phyloP scores from a whole-genome alignment of 139 green algal genomes.

The Pleodorina starrii region DNA sequence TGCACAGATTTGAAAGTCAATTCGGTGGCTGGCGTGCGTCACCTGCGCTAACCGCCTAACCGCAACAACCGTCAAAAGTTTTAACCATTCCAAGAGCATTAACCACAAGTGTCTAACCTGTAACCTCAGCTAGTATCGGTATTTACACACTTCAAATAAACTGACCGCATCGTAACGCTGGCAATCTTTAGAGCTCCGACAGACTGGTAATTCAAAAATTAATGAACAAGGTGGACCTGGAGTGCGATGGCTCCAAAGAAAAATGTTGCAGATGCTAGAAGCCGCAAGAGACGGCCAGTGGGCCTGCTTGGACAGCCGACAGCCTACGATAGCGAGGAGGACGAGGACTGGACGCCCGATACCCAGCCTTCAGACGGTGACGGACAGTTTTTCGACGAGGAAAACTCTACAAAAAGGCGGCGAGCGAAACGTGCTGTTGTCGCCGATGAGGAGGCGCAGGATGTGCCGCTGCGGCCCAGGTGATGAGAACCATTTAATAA shows the following conservation, averaged over 20 bases:
- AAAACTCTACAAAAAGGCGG: not conserved
- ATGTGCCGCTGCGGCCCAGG: not conserved
- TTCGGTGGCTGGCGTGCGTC: too few species aligned
- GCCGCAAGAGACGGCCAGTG: not conserved
- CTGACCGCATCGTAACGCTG: too few species aligned
- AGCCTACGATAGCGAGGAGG: conserved; percentile 30
- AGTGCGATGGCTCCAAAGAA: conserved; percentile 29
- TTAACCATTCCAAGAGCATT: too few species aligned
- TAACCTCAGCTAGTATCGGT: too few species aligned
- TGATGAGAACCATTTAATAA: not conserved
- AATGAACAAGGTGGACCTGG: too few species aligned
- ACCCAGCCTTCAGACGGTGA: not conserved
- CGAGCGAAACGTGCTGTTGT: not conserved
- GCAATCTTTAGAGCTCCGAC: too few species aligned
- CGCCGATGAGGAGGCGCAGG: not conserved
- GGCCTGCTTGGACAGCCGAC: not conserved
- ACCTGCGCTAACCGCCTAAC: too few species aligned
- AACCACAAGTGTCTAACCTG: too few species aligned
- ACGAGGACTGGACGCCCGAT: not conserved
- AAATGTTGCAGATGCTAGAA: not conserved
- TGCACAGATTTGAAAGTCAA: too few species aligned
- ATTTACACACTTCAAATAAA: too few species aligned
- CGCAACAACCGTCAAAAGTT: too few species aligned
- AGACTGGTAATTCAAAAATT: too few species aligned
- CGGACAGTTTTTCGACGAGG: not conserved